Conservation (phyloP, 257 asterid genomes). For the Solanum boliviense region DNA sequence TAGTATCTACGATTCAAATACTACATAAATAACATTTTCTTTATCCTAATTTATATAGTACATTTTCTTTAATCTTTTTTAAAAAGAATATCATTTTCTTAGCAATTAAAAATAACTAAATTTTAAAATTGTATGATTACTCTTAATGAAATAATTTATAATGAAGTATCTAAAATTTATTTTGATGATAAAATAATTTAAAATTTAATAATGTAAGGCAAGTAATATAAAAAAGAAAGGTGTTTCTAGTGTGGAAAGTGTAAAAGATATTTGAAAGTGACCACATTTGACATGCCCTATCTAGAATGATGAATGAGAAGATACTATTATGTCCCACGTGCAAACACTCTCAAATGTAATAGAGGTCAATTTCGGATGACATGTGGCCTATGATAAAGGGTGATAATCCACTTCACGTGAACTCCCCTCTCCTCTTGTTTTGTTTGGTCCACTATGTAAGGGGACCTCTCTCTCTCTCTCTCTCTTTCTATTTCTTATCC, state of each 20-base stretch:
- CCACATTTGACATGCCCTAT: neutral
- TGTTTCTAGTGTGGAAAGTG: neutral
- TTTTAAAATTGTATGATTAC: no score
- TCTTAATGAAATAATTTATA: no score
- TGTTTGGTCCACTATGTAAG: neutral
- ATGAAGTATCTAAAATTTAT: no score
- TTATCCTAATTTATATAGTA: no score
- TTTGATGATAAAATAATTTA: no score
- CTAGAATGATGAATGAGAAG: neutral
- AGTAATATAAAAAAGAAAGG: neutral
- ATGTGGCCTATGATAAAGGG: neutral
- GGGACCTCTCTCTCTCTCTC: conserved; percentile 1
- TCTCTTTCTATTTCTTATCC: neutral
- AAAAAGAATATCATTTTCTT: no score
- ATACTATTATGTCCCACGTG: neutral
- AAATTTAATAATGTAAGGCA: neutral
- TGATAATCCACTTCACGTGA: conserved; percentile 1
- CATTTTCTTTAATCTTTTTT: no score
- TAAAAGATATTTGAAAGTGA: neutral
- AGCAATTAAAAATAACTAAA: no score
- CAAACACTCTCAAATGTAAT: neutral
- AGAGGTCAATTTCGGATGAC: neutral
- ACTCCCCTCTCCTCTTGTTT: conserved; percentile 1
- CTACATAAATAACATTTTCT: no score
- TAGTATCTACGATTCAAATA: no score